Evolutionary conservation across 2,329 filamentous ascomycete species (phyloP).

Genomic region (Stachybotrys echinatus): DNA sequence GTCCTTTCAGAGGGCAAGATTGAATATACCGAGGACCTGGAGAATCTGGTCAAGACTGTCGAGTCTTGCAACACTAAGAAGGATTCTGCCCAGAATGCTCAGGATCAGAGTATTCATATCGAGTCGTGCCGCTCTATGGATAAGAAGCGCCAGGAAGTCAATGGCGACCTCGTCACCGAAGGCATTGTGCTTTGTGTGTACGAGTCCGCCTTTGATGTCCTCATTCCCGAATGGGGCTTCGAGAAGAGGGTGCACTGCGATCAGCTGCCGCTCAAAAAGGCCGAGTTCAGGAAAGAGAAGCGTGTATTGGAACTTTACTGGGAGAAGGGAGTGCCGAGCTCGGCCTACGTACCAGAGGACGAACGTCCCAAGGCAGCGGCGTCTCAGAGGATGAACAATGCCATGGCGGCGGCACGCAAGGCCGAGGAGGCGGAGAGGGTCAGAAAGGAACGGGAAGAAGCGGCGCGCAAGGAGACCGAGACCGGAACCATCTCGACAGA

Average conservation of each 20-base stretch:
- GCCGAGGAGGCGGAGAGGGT: constrained; percentile 77
- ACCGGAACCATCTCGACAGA: constrained; percentile 91
- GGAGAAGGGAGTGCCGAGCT: constrained; percentile 98
- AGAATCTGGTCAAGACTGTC: constrained; percentile 83
- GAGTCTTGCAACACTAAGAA: constrained; percentile 99
- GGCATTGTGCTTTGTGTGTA: constrained; percentile 97
- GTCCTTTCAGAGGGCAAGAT: constrained; percentile 75
- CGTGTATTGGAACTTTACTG: constrained; percentile 94
- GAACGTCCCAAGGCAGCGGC: constrained; percentile 82
- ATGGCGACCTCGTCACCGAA: constrained; percentile 89
- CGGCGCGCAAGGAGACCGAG: constrained; percentile 87
- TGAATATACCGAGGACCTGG: constrained; percentile 85
- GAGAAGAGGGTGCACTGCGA: constrained; percentile 99
- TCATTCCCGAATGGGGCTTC: constrained; percentile 97
- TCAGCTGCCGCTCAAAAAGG: constrained; percentile 95
- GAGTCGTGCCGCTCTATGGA: constrained; percentile 97
- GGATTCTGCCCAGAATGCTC: constrained; percentile 92
- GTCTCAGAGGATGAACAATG: constrained; percentile 68
- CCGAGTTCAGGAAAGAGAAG: constrained; percentile 97
- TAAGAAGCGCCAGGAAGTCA: constrained; percentile 77
- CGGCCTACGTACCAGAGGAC: constrained; percentile 92
- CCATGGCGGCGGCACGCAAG: constrained; percentile 70
- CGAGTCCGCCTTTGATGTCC: constrained; percentile 95
- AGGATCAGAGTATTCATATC: constrained; percentile 98
- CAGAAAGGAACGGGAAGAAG: constrained; percentile 84